Evolutionary conservation across 1,139 yeast genomes (phyloP).

Genomic region (Protomyces inundatus): DNA sequence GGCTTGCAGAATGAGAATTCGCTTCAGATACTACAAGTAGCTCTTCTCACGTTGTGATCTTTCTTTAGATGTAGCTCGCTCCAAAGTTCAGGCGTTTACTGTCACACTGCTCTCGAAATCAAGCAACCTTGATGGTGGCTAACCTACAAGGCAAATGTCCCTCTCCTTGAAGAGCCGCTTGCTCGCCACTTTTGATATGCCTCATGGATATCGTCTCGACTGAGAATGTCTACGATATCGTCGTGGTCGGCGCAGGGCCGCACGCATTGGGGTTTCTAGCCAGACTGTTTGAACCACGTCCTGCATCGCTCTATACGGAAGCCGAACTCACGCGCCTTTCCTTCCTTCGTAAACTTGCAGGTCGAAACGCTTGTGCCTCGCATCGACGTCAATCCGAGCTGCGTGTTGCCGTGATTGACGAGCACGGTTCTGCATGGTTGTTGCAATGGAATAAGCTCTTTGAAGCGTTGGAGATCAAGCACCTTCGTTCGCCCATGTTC

Average conservation of each 20-base stretch:
- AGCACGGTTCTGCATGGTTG: slow-evolving; percentile 33
- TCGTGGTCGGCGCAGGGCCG: slow-evolving; percentile 11
- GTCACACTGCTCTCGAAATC: too few relatives aligned
- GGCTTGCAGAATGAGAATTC: too few relatives aligned
- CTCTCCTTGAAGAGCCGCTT: too few relatives aligned
- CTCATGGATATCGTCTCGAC: not conserved
- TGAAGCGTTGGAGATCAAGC: slow-evolving; percentile 45
- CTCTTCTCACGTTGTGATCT: too few relatives aligned
- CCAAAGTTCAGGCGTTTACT: too few relatives aligned
- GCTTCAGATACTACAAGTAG: too few relatives aligned
- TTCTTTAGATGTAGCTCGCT: too few relatives aligned
- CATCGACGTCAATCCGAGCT: not conserved
- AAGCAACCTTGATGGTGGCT: too few relatives aligned
- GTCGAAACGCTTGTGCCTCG: not conserved
- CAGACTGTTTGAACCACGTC: not conserved
- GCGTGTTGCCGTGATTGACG: slow-evolving; percentile 1
- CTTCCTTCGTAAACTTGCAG: not conserved
- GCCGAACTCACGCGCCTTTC: slow-evolving; percentile 1
- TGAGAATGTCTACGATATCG: slow-evolving; percentile 3
- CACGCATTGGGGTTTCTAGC: slow-evolving; percentile 3
- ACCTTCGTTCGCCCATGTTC: slow-evolving; percentile 49
- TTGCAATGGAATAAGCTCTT: slow-evolving; percentile 49
- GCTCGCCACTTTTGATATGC: too few relatives aligned
- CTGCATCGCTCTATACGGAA: slow-evolving; percentile 11
- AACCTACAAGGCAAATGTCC: too few relatives aligned